These are phyloP conservation scores for Tetrapyrgos nigripes DNA, from an alignment of 1,284 basidiomycete genomes.

Conservation along the genomic window DNA sequence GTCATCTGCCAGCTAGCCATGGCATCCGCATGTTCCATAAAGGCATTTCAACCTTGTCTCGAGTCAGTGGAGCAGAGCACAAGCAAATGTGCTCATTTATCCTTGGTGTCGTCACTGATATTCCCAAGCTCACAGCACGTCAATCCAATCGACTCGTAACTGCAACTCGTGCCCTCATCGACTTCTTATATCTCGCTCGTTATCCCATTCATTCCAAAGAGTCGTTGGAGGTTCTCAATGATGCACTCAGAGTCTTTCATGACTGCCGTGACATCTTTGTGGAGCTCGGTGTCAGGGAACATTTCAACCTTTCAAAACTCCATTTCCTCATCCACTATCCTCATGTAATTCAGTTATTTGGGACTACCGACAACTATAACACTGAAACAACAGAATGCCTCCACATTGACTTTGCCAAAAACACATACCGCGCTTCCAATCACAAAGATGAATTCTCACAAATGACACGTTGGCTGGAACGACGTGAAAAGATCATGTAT, in stretches of 20 bases:
- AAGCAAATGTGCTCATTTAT: background rate
- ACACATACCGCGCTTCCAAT: slow-evolving; percentile 6
- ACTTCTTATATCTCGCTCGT: background rate
- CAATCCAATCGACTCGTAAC: background rate
- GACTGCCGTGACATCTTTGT: slow-evolving; percentile 30
- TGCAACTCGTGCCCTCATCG: background rate
- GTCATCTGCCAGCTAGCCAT: slow-evolving; percentile 14
- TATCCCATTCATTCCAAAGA: background rate
- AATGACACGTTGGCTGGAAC: slow-evolving; percentile 39
- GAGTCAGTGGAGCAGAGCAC: background rate
- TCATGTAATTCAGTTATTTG: background rate
- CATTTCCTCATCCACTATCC: slow-evolving; percentile 14
- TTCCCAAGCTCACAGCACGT: background rate
- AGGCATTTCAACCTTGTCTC: background rate
- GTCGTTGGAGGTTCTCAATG: background rate
- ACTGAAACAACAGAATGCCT: slow-evolving; percentile 8
- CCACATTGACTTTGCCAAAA: slow-evolving; percentile 14
- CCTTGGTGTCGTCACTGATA: background rate
- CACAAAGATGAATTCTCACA: slow-evolving; percentile 12
- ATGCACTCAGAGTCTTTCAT: background rate
- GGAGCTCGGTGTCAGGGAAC: slow-evolving; percentile 19
- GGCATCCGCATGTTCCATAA: slow-evolving; percentile 13
- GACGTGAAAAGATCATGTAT: slow-evolving; percentile 8
- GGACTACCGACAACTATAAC: slow-evolving; percentile 7
- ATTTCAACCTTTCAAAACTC: slow-evolving; percentile 35